Evolutionary conservation across 208 protist species (phyloP).

Genomic region (Naegleria lovaniensis): DNA sequence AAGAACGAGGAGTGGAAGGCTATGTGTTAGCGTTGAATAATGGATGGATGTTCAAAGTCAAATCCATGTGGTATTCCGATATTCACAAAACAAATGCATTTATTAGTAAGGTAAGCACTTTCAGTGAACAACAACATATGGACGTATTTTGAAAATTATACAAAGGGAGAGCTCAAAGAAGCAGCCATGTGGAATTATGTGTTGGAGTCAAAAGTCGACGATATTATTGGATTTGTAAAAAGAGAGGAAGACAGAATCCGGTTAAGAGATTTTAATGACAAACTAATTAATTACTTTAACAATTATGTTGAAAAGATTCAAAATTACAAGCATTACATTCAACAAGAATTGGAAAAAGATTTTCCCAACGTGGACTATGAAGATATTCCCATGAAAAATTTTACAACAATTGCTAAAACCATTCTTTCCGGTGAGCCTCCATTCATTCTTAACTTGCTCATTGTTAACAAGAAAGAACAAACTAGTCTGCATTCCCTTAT

Average conservation of each 20-base stretch:
- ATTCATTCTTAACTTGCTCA: background rate
- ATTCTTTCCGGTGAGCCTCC: background rate
- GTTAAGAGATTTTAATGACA: background rate
- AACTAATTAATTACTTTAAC: background rate
- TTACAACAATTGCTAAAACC: background rate
- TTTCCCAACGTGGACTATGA: background rate
- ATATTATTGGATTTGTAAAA: slow-evolving; percentile 7
- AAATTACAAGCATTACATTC: background rate
- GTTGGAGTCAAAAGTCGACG: background rate
- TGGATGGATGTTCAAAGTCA: slow-evolving; percentile 15
- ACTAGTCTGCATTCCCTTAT: background rate
- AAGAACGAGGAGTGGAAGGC: background rate
- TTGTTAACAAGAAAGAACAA: background rate
- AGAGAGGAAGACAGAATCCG: background rate
- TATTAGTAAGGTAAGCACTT: background rate
- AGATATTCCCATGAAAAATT: background rate
- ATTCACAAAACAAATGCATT: slow-evolving; percentile 13
- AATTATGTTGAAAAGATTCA: background rate
- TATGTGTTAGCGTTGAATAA: background rate
- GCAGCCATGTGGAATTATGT: background rate
- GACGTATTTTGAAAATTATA: background rate
- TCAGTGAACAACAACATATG: no score
- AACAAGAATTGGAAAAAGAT: background rate
- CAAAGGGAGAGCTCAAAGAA: background rate
- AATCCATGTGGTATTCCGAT: background rate